Evolutionary conservation across 2,329 filamentous ascomycete species (phyloP), one percentile per base, ranked within the genome.

Genomic region (Rasamsonia emersonii): DNA sequence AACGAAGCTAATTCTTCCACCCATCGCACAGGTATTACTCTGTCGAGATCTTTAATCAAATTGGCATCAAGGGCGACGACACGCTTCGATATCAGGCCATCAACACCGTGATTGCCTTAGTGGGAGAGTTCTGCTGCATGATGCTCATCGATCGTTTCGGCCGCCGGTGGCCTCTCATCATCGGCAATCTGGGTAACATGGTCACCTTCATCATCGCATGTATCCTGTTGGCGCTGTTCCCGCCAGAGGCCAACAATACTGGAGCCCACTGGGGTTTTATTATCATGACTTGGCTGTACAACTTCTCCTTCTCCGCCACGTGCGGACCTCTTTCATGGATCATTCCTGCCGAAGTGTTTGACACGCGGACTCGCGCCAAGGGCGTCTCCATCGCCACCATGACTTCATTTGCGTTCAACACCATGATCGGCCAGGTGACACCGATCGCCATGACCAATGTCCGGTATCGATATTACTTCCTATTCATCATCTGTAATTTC

Each of bases 61-160:
- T 84, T 43, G 80, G 81, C 17, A 85, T 86, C 43, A 53, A 59
- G 0, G 69, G 71, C 14, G 64, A 74, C 31, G 69, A 81, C 17
- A 77, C 82, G 0, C 68, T 86, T 24, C 75, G 79, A 42, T 86
- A 86, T 53, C 82, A 86, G 53, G 80, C 78, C 33, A 85, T 86
- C 47, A 82, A 79, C 39, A 79, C 72, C 2, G 67, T 84, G 38
- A 74, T 86, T 30, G 81, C 79, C 2, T 60, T 86, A 6, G 50
- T 84, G 9, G 81, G 75, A 0, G 77, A 85, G 49, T 73, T 77
- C 43, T 58, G 71, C 24, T 85, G 79, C 48, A 81, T 86, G 47
- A 50, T 78, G 28, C 52, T 58, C 36, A 62, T 86, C 42, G 83
- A 88, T 52, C 67, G 63, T 19, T 70, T 79, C 6, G 83, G 84